Conservation (phyloP, 2,329 filamentous ascomycete species). For the Aspergillus pseudoviridinutans region DNA sequence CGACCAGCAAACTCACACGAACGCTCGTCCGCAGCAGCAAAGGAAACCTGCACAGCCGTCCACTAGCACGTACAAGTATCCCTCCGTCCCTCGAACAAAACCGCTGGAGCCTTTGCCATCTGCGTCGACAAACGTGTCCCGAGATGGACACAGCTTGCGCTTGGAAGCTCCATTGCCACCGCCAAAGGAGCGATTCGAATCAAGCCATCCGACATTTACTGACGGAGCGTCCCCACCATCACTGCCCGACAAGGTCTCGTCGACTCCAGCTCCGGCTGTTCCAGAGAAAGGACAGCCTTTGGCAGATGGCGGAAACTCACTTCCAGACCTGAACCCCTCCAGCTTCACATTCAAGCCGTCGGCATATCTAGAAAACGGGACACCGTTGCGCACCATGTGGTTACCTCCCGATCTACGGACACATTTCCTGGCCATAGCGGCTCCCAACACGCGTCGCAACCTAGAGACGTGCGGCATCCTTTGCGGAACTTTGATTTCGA, state of each 20-base stretch:
- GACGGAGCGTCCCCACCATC: slow-evolving; percentile 20
- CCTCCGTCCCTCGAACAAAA: slow-evolving; percentile 38
- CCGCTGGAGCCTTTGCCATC: slow-evolving; percentile 20
- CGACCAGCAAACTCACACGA: slow-evolving; percentile 17
- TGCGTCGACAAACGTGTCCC: slow-evolving; percentile 14
- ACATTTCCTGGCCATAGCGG: slow-evolving; percentile 70
- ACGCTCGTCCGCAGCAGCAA: slow-evolving; percentile 3
- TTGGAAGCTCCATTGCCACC: slow-evolving; percentile 35
- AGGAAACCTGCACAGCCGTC: slow-evolving; percentile 14
- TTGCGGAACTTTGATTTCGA: slow-evolving; percentile 84
- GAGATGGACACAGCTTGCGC: slow-evolving; percentile 15
- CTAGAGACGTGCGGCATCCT: slow-evolving; percentile 95
- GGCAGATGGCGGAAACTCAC: slow-evolving; percentile 10
- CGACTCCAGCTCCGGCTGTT: slow-evolving; percentile 15
- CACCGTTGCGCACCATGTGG: slow-evolving; percentile 81
- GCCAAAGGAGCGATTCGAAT: slow-evolving; percentile 31
- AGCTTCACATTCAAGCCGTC: slow-evolving; percentile 78
- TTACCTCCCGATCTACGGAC: slow-evolving; percentile 71
- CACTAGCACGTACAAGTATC: slow-evolving; percentile 39
- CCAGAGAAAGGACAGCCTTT: slow-evolving; percentile 23
- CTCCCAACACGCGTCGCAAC: slow-evolving; percentile 71
- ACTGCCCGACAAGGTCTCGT: slow-evolving; percentile 24
- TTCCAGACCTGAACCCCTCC: slow-evolving; percentile 35
- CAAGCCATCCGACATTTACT: slow-evolving; percentile 10
- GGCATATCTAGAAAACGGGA: slow-evolving; percentile 85